Percentiles rank a stretch among this genome's conserved stretches.
Evolutionary conservation across 805 yeast genomes (phyloP).

Genomic region (Candida sithepensis): DNA sequence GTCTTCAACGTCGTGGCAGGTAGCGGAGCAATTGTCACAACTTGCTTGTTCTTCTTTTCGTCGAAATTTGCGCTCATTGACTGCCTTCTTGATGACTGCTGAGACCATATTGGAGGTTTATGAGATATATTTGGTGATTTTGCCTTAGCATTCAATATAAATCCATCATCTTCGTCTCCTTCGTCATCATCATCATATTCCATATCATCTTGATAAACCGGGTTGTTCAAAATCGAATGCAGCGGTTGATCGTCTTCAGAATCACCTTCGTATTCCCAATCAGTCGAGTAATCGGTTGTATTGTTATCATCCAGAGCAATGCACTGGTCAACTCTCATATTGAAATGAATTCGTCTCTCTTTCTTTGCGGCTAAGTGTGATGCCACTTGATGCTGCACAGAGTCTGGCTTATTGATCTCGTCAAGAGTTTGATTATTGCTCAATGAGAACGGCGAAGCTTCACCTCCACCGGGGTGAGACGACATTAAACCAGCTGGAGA

Average conservation of each 20-base stretch:
- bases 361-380: slow-evolving; percentile 23
- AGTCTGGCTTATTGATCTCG: slow-evolving; percentile 5
- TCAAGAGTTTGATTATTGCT: slow-evolving; percentile 18
- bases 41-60: slow-evolving; percentile 7
- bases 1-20: slow-evolving; percentile 89
- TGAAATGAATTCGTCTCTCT: slow-evolving; percentile 83
- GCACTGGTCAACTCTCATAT: slow-evolving; percentile 93
- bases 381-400: not conserved
- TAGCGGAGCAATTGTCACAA: slow-evolving; percentile 66
- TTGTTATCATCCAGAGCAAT: slow-evolving; percentile 55
- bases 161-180: slow-evolving; percentile 25
- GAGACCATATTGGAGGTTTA: slow-evolving; percentile 23
- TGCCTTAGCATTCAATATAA: slow-evolving; percentile 19
- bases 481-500: slow-evolving; percentile 14
- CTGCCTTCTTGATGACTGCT: slow-evolving; percentile 9
- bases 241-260: slow-evolving; percentile 24
- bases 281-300: slow-evolving; percentile 24
- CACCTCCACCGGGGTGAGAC: slow-evolving; percentile 8
- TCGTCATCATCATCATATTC: slow-evolving; percentile 27
- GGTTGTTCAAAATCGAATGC: slow-evolving; percentile 1
- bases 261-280: slow-evolving; percentile 18
- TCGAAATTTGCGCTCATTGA: slow-evolving; percentile 3
- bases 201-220: slow-evolving; percentile 15
- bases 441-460: slow-evolving; percentile 16
- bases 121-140: slow-evolving; percentile 24